Evolutionary conservation across 2,329 filamentous ascomycete species (phyloP).

Genomic region (Fusarium annulatum): DNA sequence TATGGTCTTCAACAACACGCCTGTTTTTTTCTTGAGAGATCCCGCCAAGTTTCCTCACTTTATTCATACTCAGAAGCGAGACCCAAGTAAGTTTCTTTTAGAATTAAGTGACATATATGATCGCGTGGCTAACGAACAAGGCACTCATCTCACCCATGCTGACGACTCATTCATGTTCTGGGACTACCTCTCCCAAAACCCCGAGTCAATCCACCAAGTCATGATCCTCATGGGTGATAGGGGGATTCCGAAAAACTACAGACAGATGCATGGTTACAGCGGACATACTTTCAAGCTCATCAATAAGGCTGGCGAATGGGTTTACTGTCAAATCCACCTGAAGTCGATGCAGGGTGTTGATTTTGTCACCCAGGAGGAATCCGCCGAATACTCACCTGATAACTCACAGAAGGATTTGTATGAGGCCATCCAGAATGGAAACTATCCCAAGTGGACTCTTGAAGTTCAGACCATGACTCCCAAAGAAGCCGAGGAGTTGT

Average conservation of each 20-base stretch:
- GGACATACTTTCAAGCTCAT: conserved; percentile 23
- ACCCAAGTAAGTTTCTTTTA: conserved; percentile 56
- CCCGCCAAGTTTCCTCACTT: conserved; percentile 79
- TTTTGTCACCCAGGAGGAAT: conserved; percentile 27
- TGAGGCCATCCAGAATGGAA: conserved; percentile 35
- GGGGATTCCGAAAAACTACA: conserved; percentile 60
- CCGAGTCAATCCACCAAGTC: conserved; percentile 66
- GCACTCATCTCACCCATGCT: conserved; percentile 66
- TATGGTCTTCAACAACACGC: conserved; percentile 63
- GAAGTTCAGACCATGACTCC: conserved; percentile 58
- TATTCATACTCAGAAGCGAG: conserved; percentile 80
- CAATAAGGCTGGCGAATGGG: conserved; percentile 13
- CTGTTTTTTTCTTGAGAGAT: conserved; percentile 80
- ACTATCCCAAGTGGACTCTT: conserved; percentile 65
- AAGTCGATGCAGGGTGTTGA: conserved; percentile 33
- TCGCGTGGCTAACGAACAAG: not conserved
- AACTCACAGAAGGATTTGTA: conserved; percentile 33
- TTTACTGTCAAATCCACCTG: conserved; percentile 21
- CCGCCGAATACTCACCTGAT: conserved; percentile 12
- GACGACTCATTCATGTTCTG: conserved; percentile 31
- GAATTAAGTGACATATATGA: too few species aligned
- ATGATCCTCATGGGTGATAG: conserved; percentile 69
- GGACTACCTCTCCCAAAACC: conserved; percentile 69
- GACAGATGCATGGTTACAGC: conserved; percentile 43
- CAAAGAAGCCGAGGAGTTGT: conserved; percentile 38